Evolutionary conservation across 805 yeast genomes (phyloP), one percentile per base, ranked within the genome.

Genomic region (Ogataea methanolica): DNA sequence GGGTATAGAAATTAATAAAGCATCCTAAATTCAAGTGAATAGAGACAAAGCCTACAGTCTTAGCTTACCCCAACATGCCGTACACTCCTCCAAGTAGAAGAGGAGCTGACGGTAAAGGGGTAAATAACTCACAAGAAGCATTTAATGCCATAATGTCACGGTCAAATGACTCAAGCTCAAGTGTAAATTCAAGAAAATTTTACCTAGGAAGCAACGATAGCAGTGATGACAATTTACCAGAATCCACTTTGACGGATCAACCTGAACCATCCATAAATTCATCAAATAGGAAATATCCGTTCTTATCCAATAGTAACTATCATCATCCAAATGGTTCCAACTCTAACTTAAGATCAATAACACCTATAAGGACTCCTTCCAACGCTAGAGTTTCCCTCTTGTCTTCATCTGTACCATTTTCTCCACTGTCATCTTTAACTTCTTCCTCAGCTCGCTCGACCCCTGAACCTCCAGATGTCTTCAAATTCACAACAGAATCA

Each of bases 401-500:
- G 31, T 26, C 31, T 9, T 36, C 39, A 12, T 34, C 38, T 9
- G 35, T 22, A 12, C 19, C 31, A 22, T 22, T 42, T 21, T 35
- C 39, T 22, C 33, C 23, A 12, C 6, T 42, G 40, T n/a, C 33
- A 31, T 31, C 33, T 14, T n/a, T 22, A 17, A 26, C n/a, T 36
- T 16, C 41, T 5, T 7, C n/a, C 12, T 15, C 34, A 23, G 6
- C 33, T 15, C 21, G n/a, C n/a, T 37, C 26, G 5, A 23, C 17
- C 19, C 12, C 16, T 17, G 35, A 45, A 16, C 34, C 37, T 34
- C 60, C 66, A 11, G 80, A 83, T 46, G 71, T 85, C 17, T 61
- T 82, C 36, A 76, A 73, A 51, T 84, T 88, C 59, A 89, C 92
- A 5, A 80, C 82, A 23, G 90, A 85, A 55, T 85, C 94, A 12